Conservation (phyloP, 2,329 filamentous ascomycete species). For the Xylariomycetidae sp. region DNA sequence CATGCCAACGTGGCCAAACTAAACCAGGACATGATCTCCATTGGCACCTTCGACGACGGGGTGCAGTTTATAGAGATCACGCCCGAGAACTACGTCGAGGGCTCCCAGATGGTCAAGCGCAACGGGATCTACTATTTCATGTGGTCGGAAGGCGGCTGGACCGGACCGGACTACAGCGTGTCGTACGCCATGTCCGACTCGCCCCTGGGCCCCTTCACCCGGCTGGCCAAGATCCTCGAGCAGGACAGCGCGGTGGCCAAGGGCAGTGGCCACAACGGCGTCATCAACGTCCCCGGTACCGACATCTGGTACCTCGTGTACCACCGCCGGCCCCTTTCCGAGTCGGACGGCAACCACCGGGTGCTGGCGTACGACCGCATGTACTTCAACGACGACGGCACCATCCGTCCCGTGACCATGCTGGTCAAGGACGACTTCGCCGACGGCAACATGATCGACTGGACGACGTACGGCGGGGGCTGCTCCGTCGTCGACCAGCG, state of each 20-base stretch:
- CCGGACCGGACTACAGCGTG: slow-evolving; percentile 40
- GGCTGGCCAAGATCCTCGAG: slow-evolving; percentile 32
- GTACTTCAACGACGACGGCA: slow-evolving; percentile 39
- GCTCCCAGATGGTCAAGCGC: slow-evolving; percentile 38
- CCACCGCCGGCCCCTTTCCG: slow-evolving; percentile 40
- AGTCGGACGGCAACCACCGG: slow-evolving; percentile 41
- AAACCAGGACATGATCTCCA: slow-evolving; percentile 37
- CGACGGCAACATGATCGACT: slow-evolving; percentile 33
- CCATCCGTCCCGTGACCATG: slow-evolving; percentile 39
- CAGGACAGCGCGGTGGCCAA: slow-evolving; percentile 28
- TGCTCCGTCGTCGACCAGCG: slow-evolving; percentile 23
- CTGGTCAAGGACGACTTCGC: slow-evolving; percentile 38
- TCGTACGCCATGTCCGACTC: slow-evolving; percentile 36
- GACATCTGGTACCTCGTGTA: slow-evolving; percentile 42
- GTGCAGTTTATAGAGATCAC: slow-evolving; percentile 39
- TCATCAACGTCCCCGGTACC: slow-evolving; percentile 32
- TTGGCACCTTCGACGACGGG: slow-evolving; percentile 37
- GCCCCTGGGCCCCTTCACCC: slow-evolving; percentile 37
- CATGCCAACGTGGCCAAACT: slow-evolving; percentile 39
- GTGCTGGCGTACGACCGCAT: slow-evolving; percentile 44
- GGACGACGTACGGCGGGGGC: slow-evolving; percentile 24
- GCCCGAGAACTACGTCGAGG: slow-evolving; percentile 39
- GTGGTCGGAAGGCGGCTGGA: slow-evolving; percentile 43
- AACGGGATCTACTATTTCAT: slow-evolving; percentile 38
- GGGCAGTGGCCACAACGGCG: slow-evolving; percentile 37